A percentile compares a stretch with the other conserved stretches of the same genome.
Conservation (phyloP, 768 basidiomycete genomes). For the Heimioporus sp. region DNA sequence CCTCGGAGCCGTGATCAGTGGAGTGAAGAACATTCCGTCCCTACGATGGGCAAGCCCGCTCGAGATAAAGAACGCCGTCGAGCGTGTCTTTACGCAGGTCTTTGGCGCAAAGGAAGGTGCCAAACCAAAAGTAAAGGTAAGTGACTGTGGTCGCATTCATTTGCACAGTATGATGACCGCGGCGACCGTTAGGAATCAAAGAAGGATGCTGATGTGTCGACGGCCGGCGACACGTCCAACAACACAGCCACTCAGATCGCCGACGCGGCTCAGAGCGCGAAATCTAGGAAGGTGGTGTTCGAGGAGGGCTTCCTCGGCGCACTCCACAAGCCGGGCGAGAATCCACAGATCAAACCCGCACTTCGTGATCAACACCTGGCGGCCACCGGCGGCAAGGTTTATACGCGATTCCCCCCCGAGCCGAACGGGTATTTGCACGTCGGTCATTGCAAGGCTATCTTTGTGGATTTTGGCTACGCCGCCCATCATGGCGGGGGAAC, state of each 20-base stretch:
- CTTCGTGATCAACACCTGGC: slow-evolving; percentile 82
- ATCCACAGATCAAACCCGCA: slow-evolving; percentile 77
- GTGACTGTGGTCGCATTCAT: slow-evolving; percentile 3
- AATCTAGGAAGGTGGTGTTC: slow-evolving; percentile 66
- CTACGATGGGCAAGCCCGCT: slow-evolving; percentile 83
- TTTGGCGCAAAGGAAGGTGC: slow-evolving; percentile 73
- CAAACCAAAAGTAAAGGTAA: slow-evolving; percentile 67
- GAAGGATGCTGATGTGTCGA: slow-evolving; percentile 35
- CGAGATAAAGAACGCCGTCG: slow-evolving; percentile 80
- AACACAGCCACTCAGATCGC: slow-evolving; percentile 30
- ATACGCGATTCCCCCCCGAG: slow-evolving; percentile 97
- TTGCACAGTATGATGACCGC: not conserved
- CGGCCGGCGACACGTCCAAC: slow-evolving; percentile 3
- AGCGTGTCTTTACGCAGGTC: slow-evolving; percentile 58
- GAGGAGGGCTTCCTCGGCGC: slow-evolving; percentile 92
- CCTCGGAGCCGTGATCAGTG: slow-evolving; percentile 65
- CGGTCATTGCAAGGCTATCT: slow-evolving; percentile 98
- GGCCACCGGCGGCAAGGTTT: slow-evolving; percentile 77
- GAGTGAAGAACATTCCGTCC: slow-evolving; percentile 56
- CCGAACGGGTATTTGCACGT: slow-evolving; percentile 96
- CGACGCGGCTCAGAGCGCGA: slow-evolving; percentile 34
- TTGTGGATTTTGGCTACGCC: slow-evolving; percentile 98
- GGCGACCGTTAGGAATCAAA: slow-evolving; percentile 43
- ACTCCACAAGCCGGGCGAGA: slow-evolving; percentile 92
- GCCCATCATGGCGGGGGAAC: slow-evolving; percentile 90